phyloP scores from a whole-genome alignment of 768 basidiomycete genomes.

The Udeniomyces megalosporus region DNA sequence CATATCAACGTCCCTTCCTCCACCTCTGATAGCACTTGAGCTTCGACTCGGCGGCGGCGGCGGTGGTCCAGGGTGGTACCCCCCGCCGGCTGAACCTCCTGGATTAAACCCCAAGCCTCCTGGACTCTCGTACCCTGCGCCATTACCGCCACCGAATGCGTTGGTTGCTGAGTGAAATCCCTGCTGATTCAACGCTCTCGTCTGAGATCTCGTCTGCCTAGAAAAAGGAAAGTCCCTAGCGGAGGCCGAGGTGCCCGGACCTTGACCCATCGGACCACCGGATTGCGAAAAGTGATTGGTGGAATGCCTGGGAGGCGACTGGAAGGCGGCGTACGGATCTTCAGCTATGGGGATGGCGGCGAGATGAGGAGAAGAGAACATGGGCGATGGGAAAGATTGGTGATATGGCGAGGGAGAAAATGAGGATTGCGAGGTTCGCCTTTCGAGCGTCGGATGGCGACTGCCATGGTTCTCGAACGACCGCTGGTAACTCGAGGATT shows the following conservation, averaged over 20 bases:
- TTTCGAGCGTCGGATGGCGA: not conserved
- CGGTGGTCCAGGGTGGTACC: too few relatives aligned
- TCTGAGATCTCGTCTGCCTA: conserved; percentile 10
- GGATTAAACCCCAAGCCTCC: not conserved
- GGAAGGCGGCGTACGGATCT: not conserved
- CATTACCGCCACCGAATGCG: not conserved
- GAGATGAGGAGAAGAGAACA: not conserved
- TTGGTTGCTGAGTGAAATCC: not conserved
- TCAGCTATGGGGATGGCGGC: too few relatives aligned
- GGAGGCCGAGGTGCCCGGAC: not conserved
- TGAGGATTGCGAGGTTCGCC: conserved; percentile 2
- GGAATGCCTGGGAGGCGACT: not conserved
- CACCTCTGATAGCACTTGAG: not conserved
- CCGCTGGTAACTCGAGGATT: not conserved
- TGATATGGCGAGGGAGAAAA: not conserved
- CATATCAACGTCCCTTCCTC: conserved; percentile 7
- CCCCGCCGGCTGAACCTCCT: not conserved
- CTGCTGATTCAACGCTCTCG: not conserved
- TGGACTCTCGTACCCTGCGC: not conserved
- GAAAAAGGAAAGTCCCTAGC: not conserved
- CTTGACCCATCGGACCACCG: not conserved
- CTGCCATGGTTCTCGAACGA: not conserved
- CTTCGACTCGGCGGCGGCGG: not conserved
- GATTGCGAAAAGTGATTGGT: not conserved
- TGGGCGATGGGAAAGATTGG: not conserved